Percentiles rank a stretch among this genome's conserved stretches.
Conservation (phyloP, 208 protist species). For the Leishmania amazonensis region DNA sequence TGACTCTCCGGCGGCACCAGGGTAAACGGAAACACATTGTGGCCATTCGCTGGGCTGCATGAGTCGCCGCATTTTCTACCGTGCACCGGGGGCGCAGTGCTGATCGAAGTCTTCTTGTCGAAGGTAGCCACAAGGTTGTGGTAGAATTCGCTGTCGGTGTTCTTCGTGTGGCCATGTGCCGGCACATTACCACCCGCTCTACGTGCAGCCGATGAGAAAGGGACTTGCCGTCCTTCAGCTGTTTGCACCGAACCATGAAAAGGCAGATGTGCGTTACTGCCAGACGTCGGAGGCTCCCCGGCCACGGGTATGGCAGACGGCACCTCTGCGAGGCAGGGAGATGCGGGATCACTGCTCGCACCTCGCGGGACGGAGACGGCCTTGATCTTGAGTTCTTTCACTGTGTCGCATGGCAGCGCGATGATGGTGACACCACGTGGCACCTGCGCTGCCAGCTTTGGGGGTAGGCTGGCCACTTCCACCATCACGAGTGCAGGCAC, state of each 20-base stretch:
- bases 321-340: not conserved
- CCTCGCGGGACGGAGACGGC: not conserved
- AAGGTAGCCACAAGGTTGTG: not conserved
- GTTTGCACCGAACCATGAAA: not conserved
- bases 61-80: not conserved
- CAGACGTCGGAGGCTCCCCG: not conserved
- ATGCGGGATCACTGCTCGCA: not conserved
- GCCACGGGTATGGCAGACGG: constrained; percentile 2
- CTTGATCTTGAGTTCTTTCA: constrained; percentile 15
- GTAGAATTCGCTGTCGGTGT: constrained; percentile 6
- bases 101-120: constrained; percentile 14
- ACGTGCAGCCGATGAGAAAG: not conserved
- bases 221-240: not conserved
- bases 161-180: not conserved
- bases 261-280: not conserved
- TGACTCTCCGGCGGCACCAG: not conserved
- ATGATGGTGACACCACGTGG: constrained; percentile 27
- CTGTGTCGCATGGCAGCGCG: constrained; percentile 24
- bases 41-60: not conserved
- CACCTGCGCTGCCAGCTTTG: constrained; percentile 25
- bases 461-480: constrained; percentile 21
- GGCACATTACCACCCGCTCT: not conserved
- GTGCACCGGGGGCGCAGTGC: not conserved
- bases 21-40: not conserved
- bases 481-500: constrained; percentile 35